Conservation (phyloP, 2,329 filamentous ascomycete species). For the Fusarium clavum region DNA sequence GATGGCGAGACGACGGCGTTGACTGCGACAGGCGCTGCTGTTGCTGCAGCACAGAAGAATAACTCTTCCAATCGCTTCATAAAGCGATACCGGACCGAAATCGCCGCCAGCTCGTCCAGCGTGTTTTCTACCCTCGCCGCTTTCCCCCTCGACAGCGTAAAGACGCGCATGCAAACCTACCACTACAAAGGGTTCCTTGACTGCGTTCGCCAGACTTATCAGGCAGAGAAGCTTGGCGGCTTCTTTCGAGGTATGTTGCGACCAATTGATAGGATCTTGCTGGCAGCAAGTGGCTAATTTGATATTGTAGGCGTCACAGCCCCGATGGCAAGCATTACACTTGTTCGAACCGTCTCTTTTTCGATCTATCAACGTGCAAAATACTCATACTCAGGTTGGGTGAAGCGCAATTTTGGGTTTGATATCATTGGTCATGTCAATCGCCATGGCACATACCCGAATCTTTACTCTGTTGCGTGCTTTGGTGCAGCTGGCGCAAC, state of each 20-base stretch:
- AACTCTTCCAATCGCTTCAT: conserved; percentile 57
- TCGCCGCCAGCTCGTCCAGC: conserved; percentile 81
- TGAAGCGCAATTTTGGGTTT: conserved; percentile 73
- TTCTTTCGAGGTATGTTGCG: conserved; percentile 80
- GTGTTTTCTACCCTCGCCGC: conserved; percentile 81
- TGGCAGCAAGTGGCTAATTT: conserved; percentile 24
- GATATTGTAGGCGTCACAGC: conserved; percentile 73
- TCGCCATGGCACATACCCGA: conserved; percentile 76
- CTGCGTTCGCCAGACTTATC: conserved; percentile 81
- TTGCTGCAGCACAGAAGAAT: conserved; percentile 11
- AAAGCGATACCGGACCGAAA: conserved; percentile 83
- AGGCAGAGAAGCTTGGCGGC: conserved; percentile 75
- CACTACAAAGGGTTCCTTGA: conserved; percentile 79
- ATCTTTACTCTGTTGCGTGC: conserved; percentile 77
- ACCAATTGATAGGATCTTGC: conserved; percentile 3
- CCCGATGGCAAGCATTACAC: conserved; percentile 81
- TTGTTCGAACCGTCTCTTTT: conserved; percentile 82
- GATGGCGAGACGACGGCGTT: conserved; percentile 44
- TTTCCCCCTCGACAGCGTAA: conserved; percentile 90
- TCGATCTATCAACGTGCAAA: conserved; percentile 84
- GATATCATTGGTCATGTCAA: conserved; percentile 81
- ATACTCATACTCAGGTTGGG: conserved; percentile 76
- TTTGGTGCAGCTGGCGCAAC: conserved; percentile 83
- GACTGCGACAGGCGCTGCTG: conserved; percentile 39
- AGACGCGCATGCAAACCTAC: conserved; percentile 91